Percentiles rank a stretch among this genome's conserved stretches.
These are phyloP conservation scores for Apiospora phragmitis DNA, from an alignment of 2,329 filamentous ascomycete species.

Conservation along the genomic window DNA sequence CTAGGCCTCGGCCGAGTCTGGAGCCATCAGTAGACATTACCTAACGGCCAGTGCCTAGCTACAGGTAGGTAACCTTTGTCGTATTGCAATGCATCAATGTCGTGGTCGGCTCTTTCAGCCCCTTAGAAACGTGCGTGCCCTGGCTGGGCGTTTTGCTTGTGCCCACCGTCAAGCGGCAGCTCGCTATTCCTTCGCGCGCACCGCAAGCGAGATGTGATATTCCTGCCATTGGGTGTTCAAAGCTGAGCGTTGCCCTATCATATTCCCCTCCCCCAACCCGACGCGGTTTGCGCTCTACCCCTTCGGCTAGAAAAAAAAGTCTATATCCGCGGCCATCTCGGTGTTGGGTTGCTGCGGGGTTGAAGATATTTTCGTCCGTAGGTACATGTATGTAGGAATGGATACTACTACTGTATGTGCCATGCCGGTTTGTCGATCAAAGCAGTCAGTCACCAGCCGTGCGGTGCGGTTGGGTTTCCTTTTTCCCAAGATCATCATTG, in stretches of 20 bases:
- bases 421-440: slow-evolving; percentile 3
- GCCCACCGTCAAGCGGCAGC: not conserved
- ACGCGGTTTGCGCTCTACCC: not conserved
- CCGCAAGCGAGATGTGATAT: slow-evolving; percentile 3
- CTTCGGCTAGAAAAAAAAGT: not conserved
- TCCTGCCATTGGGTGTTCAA: not conserved
- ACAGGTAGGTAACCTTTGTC: not conserved
- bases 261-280: not conserved
- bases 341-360: not conserved
- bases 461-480: not conserved
- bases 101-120: not conserved
- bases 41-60: not conserved
- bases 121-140: not conserved
- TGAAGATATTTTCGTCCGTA: not conserved
- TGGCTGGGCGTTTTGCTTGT: not conserved
- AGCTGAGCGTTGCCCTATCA: not conserved
- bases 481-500: not conserved
- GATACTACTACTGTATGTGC: not conserved
- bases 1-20: not conserved
- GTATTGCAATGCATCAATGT: not conserved
- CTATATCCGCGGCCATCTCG: not conserved
- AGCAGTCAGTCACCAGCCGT: not conserved
- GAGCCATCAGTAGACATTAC: not conserved
- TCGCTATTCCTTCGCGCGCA: not conserved
- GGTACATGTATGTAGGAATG: not conserved